phyloP scores from a whole-genome alignment of 495 filamentous ascomycete genomes.

The Neurospora cerealis region DNA sequence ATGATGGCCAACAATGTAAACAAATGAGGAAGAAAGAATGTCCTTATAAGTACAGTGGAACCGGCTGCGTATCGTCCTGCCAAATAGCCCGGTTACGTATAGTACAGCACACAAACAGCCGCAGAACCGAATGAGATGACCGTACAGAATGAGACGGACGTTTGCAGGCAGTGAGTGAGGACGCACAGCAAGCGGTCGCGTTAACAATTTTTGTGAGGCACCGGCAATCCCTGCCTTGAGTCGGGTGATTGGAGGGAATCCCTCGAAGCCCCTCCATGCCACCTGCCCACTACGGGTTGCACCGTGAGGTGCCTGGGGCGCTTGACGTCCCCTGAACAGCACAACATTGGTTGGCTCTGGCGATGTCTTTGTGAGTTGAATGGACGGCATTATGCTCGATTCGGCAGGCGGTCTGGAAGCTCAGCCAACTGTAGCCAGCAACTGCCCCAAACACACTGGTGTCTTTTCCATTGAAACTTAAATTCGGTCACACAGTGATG shows the following conservation, averaged over 20 bases:
- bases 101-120: constrained; percentile 5
- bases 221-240: background rate
- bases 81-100: constrained; percentile 7
- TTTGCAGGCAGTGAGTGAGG: background rate
- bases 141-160: background rate
- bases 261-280: background rate
- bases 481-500: background rate
- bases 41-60: background rate
- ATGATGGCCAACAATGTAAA: constrained; percentile 9
- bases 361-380: background rate
- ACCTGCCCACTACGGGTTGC: background rate
- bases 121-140: background rate
- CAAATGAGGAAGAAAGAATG: background rate
- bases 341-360: background rate
- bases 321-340: background rate
- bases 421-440: background rate
- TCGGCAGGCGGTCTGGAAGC: constrained; percentile 9
- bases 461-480: background rate
- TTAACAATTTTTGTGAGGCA: background rate
- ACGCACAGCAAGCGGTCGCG: background rate
- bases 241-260: background rate
- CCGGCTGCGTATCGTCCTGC: background rate
- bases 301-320: background rate
- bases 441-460: background rate
- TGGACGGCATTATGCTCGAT: background rate